Evolutionary conservation across 2,329 filamentous ascomycete species (phyloP), one percentile per base, ranked within the genome.

Genomic region (Aspergillus caelatus): DNA sequence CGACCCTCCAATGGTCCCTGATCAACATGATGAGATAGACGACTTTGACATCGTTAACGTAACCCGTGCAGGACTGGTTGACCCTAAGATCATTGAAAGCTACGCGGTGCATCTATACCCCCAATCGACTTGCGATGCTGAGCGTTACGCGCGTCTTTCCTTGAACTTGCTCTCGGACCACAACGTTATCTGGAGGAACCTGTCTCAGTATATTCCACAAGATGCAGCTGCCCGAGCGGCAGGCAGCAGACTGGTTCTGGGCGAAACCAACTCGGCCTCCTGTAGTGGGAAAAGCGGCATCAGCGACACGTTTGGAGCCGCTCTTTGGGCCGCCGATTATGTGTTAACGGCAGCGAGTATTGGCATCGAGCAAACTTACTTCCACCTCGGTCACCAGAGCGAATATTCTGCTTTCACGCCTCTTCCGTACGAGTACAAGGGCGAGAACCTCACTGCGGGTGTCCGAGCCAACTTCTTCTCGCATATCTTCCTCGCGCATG

Each of bases 351-450:
- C 56, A 5, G 61, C 58, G 2, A 65, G 53, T 23, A 55, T 65
- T 2, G 63, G 63, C 10, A 34, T 65, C 26, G 46, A 61, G 32
- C 52, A 61, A 30, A 54, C 58, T 0, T 64, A 41, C 19, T 65
- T 65, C 43, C 63, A 64, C 11, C 54, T 64, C 34, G 62, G 62
- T 58, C 68, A 62, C 63, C 65, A 50, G 41, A 63, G 61, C 23
- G 61, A 60, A 32, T 63, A 63, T 30, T 63, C 61, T 4, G 57
- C 50, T 1, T 63, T 63, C 30, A 63, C 61, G 1, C 61, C 61
- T n/a, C 19, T 57, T 10, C 36, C 57, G 34, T 63, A 63, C 23
- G 57, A 45, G 3, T 57, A 60, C n/a, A 34, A 63, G n/a, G 61
- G 61, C 0, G 61, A 63, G 52, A 26, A 21, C 1, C 30, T 63